Percentiles rank a stretch among this genome's conserved stretches.
Evolutionary conservation across 2,329 filamentous ascomycete species (phyloP).

Genomic region (Plectosphaerella cucumerina): DNA sequence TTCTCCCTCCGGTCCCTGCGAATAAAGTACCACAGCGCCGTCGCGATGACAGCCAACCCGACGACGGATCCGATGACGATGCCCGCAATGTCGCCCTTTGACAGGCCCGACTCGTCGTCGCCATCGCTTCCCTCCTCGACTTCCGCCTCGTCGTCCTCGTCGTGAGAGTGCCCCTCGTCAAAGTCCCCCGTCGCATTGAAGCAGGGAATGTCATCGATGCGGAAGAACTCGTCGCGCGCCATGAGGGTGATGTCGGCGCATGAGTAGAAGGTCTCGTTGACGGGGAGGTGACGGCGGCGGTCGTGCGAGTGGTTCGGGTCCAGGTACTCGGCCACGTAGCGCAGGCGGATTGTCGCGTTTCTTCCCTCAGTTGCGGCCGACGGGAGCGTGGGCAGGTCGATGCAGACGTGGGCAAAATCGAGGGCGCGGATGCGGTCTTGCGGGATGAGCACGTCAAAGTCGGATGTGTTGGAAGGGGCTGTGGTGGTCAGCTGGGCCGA

Average conservation of each 20-base stretch:
- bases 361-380: slow-evolving; percentile 21
- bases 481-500: slow-evolving; percentile 1
- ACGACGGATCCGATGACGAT: slow-evolving; percentile 10
- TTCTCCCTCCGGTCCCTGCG: slow-evolving; percentile 10
- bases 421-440: slow-evolving; percentile 22
- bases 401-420: slow-evolving; percentile 34
- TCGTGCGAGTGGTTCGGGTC: slow-evolving; percentile 16
- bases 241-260: slow-evolving; percentile 36
- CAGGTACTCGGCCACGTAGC: slow-evolving; percentile 31
- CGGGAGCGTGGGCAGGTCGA: slow-evolving; percentile 23
- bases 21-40: slow-evolving; percentile 7
- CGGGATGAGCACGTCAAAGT: slow-evolving; percentile 26
- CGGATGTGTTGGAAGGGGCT: slow-evolving; percentile 24
- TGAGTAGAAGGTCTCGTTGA: slow-evolving; percentile 31
- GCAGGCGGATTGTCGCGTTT: slow-evolving; percentile 36
- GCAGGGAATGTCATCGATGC: slow-evolving; percentile 20
- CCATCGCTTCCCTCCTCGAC: slow-evolving; percentile 12
- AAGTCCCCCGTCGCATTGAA: slow-evolving; percentile 27
- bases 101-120: slow-evolving; percentile 1
- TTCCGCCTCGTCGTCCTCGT: slow-evolving; percentile 16
- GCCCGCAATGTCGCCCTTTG: slow-evolving; percentile 9
- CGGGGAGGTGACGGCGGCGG: background rate
- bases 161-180: slow-evolving; percentile 13
- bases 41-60: slow-evolving; percentile 5
- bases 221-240: slow-evolving; percentile 16